Evolutionary conservation across 169 alveolate species (phyloP).

Genomic region (Eimeria falciformis): DNA sequence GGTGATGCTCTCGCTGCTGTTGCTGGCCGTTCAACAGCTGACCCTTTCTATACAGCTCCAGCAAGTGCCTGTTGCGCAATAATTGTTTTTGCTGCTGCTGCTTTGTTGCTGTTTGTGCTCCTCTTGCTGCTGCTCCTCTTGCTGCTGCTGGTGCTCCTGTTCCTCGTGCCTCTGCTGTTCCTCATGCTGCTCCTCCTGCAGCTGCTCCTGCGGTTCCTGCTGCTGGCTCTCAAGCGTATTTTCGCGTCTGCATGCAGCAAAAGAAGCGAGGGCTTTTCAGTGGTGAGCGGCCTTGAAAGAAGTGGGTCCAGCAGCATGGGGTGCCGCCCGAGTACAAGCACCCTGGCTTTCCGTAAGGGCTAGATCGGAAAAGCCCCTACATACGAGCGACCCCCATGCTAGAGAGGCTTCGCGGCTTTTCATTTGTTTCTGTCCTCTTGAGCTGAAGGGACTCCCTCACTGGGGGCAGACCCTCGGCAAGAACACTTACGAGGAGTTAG

Average conservation of each 20-base stretch:
- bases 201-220: background rate
- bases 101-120: background rate
- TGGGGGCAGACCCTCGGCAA: too few relatives aligned
- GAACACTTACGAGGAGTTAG: too few relatives aligned
- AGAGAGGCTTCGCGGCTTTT: too few relatives aligned
- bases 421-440: too few relatives aligned
- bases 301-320: background rate
- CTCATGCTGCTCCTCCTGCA: background rate
- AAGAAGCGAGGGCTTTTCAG: background rate
- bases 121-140: background rate
- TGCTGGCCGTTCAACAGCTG: background rate
- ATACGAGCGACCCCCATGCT: too few relatives aligned
- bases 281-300: background rate
- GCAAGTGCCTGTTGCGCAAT: background rate
- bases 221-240: background rate
- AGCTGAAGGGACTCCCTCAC: too few relatives aligned
- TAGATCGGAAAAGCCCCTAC: too few relatives aligned
- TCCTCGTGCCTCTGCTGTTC: constrained; percentile 6
- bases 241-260: background rate
- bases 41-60: background rate
- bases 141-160: background rate
- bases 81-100: background rate
- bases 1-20: background rate
- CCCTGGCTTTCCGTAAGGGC: too few relatives aligned
- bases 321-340: too few relatives aligned